These are phyloP conservation scores for Silene uniflora DNA, from an alignment of 148 eudicot genomes.

Conservation along the genomic window DNA sequence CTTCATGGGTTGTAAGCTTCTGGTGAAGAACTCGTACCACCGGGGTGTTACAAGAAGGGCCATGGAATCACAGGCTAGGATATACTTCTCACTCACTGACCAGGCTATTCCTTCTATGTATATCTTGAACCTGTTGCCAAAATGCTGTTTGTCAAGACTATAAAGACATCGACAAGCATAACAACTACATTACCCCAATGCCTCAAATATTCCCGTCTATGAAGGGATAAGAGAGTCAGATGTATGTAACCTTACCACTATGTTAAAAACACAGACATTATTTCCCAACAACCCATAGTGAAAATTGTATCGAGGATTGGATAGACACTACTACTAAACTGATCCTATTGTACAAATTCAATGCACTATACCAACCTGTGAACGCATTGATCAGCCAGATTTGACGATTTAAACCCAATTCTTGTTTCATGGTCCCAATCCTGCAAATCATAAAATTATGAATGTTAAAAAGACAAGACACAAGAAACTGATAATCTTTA, in stretches of 20 bases:
- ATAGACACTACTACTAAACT: background rate
- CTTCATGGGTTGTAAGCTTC: slow-evolving; percentile 49
- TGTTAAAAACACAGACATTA: no score
- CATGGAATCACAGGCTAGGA: slow-evolving; percentile 52
- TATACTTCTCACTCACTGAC: slow-evolving; percentile 57
- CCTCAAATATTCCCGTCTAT: no score
- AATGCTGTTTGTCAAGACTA: background rate
- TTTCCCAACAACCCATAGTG: no score
- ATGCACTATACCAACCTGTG: slow-evolving; percentile 33
- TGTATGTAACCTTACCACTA: no score
- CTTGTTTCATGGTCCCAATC: slow-evolving; percentile 47
- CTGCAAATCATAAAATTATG: slow-evolving; percentile 22
- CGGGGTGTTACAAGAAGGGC: slow-evolving; percentile 43
- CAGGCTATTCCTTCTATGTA: slow-evolving; percentile 65
- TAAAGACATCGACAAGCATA: background rate
- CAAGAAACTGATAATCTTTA: background rate
- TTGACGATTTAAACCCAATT: slow-evolving; percentile 43
- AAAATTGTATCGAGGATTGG: no score
- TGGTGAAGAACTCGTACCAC: slow-evolving; percentile 54
- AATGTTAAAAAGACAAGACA: background rate
- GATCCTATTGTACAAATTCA: background rate
- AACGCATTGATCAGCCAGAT: slow-evolving; percentile 49
- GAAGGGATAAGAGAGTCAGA: no score
- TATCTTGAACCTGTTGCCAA: slow-evolving; percentile 44
- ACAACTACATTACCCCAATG: no score